Evolutionary conservation across 164 flowering plant species (phyloP).

Genomic region (Dillenia suffruticosa): DNA sequence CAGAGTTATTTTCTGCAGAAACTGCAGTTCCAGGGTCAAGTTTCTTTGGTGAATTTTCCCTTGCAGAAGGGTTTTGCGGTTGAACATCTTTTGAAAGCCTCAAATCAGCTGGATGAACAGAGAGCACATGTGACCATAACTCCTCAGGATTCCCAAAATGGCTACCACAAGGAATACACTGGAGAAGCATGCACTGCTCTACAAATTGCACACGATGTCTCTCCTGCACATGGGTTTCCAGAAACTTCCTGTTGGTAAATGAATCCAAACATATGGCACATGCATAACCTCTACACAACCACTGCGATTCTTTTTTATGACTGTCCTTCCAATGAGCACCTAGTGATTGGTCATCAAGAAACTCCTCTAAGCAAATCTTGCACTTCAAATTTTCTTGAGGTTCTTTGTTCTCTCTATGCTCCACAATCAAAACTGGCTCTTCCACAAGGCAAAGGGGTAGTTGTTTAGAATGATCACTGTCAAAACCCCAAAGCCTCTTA

Average conservation of each 20-base stretch:
- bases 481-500: slow-evolving; percentile 66
- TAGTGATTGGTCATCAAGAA: slow-evolving; percentile 57
- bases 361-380: slow-evolving; percentile 69
- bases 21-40: slow-evolving; percentile 25
- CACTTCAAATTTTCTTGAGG: slow-evolving; percentile 42
- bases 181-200: slow-evolving; percentile 71
- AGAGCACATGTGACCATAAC: slow-evolving; percentile 81
- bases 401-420: slow-evolving; percentile 16
- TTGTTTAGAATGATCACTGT: slow-evolving; percentile 20
- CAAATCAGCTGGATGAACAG: slow-evolving; percentile 54
- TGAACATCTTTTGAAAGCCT: slow-evolving; percentile 35
- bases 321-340: slow-evolving; percentile 76
- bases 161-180: slow-evolving; percentile 83
- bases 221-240: slow-evolving; percentile 82
- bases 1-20: slow-evolving; percentile 28
- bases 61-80: slow-evolving; percentile 14
- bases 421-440: slow-evolving; percentile 23
- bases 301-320: slow-evolving; percentile 86
- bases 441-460: slow-evolving; percentile 24
- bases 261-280: slow-evolving; percentile 92
- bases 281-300: slow-evolving; percentile 88
- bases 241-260: slow-evolving; percentile 76
- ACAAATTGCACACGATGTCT: slow-evolving; percentile 67
- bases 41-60: slow-evolving; percentile 23
- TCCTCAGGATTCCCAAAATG: slow-evolving; percentile 69